These are phyloP conservation scores for Botryotinia convoluta DNA, from an alignment of 2,329 filamentous ascomycete genomes.

Conservation along the genomic window DNA sequence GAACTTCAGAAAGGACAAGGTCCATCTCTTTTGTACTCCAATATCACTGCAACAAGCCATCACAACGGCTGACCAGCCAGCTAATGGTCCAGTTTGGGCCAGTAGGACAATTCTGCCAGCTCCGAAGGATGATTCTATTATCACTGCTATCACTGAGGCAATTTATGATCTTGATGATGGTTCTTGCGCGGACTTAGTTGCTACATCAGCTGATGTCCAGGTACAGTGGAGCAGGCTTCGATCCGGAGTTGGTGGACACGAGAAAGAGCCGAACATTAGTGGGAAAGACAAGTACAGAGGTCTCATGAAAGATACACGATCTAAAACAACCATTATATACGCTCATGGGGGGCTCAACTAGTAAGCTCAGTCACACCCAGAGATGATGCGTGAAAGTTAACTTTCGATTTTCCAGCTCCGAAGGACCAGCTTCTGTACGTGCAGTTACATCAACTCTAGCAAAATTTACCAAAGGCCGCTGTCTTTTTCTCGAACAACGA, in stretches of 20 bases:
- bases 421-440: too few species aligned
- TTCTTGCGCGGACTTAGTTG: neutral
- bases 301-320: too few species aligned
- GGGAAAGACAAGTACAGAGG: too few species aligned
- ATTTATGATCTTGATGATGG: neutral
- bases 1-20: neutral
- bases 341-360: too few species aligned
- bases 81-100: neutral
- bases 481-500: too few species aligned
- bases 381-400: too few species aligned
- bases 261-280: too few species aligned
- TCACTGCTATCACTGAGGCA: neutral
- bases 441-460: too few species aligned
- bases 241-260: too few species aligned
- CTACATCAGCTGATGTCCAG: slow-evolving; percentile 2
- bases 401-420: too few species aligned
- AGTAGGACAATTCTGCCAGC: neutral
- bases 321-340: too few species aligned
- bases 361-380: too few species aligned
- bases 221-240: neutral
- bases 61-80: neutral
- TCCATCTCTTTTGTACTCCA: neutral
- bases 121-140: neutral
- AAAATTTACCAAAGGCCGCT: neutral
- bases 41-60: neutral